These are phyloP conservation scores for Phytophthora nicotianae DNA, from an alignment of 352 stramenopile species.

Conservation along the genomic window DNA sequence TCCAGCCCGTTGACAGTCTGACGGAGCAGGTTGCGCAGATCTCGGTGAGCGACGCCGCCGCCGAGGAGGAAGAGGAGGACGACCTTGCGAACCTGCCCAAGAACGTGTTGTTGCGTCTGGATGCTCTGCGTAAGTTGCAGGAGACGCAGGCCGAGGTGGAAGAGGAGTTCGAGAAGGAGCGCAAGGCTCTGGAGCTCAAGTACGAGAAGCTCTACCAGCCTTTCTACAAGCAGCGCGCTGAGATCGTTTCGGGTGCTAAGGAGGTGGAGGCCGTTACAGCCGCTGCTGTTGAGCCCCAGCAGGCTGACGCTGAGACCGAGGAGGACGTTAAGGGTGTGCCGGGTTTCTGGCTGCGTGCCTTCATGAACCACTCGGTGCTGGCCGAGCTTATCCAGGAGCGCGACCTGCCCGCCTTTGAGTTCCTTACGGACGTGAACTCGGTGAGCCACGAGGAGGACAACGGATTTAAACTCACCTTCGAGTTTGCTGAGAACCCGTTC, in stretches of 20 bases:
- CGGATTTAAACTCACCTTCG: conserved; percentile 87
- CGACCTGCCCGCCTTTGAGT: conserved; percentile 81
- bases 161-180: conserved; percentile 87
- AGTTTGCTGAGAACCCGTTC: conserved; percentile 80
- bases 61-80: conserved; percentile 45
- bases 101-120: conserved; percentile 76
- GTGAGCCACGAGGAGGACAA: conserved; percentile 83
- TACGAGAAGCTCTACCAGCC: conserved; percentile 90
- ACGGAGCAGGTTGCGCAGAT: conserved; percentile 47
- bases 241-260: conserved; percentile 80
- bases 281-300: conserved; percentile 47
- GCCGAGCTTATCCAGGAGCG: conserved; percentile 83
- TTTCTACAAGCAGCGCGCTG: conserved; percentile 74
- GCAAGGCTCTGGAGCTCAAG: conserved; percentile 83
- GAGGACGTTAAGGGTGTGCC: conserved; percentile 77
- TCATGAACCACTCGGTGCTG: conserved; percentile 86
- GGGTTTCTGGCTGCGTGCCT: conserved; percentile 85
- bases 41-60: conserved; percentile 26
- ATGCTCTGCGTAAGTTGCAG: conserved; percentile 74
- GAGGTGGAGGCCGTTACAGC: conserved; percentile 69
- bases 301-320: conserved; percentile 40
- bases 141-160: conserved; percentile 79
- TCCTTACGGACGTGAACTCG: conserved; percentile 75
- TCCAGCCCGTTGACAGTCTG: conserved; percentile 58
- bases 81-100: conserved; percentile 65